Evolutionary conservation across 2,329 filamentous ascomycete species (phyloP).

Genomic region (Penicillium hesseltinei): DNA sequence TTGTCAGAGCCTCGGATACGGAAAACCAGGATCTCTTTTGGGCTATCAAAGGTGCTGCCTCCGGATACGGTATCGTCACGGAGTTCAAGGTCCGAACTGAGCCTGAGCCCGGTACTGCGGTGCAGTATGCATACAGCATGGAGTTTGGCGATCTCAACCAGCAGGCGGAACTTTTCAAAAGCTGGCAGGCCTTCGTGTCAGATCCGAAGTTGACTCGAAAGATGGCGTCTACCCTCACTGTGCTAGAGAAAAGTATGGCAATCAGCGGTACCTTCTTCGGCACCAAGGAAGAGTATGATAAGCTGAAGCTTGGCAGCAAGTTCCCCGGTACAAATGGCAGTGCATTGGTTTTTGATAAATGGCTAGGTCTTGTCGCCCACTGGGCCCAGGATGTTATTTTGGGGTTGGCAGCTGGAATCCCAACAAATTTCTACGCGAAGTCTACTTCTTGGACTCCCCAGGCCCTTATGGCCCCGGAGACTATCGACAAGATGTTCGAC

Average conservation of each 20-base stretch:
- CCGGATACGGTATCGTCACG: constrained; percentile 41
- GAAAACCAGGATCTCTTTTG: constrained; percentile 36
- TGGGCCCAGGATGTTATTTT: not conserved
- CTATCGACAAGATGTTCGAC: not conserved
- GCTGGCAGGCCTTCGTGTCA: not conserved
- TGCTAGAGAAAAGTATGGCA: not conserved
- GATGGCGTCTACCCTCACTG: not conserved
- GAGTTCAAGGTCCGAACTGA: constrained; percentile 40
- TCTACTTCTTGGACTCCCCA: not conserved
- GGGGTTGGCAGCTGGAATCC: not conserved
- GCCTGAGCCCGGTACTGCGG: constrained; percentile 38
- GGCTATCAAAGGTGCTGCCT: constrained; percentile 38
- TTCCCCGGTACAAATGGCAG: constrained; percentile 40
- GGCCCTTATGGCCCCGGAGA: not conserved
- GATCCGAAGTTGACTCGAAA: not conserved
- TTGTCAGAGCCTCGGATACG: constrained; percentile 30
- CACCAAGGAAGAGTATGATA: constrained; percentile 1
- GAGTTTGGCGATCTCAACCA: constrained; percentile 40
- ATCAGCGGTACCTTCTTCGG: constrained; percentile 2
- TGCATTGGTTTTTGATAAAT: not conserved
- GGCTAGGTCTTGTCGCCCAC: not conserved
- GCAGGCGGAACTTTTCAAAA: not conserved
- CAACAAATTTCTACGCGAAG: not conserved
- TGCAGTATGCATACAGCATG: constrained; percentile 60
- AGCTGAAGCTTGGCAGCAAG: not conserved